Evolutionary conservation across 2,329 filamentous ascomycete genomes (phyloP), one percentile per base, ranked within the genome.

Genomic region (Dryadomyces quercus-mongolicae): DNA sequence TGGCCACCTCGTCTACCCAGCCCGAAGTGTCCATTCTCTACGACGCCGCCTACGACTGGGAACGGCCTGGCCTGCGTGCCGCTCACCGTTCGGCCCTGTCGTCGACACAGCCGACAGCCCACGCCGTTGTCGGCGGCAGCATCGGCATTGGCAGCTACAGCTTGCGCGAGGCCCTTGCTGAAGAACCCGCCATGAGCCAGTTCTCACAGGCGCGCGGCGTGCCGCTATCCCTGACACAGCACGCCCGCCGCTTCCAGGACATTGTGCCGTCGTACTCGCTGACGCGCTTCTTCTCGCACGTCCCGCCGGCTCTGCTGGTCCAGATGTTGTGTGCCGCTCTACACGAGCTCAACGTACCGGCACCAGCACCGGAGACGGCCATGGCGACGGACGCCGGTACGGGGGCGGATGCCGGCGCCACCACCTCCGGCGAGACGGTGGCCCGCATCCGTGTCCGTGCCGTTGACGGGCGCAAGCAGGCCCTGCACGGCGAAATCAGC

Each of bases 201-300:
- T 97, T 97, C 75, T 86, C 87, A 5, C 77, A 84, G 51, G 82
- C 77, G 3, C 90, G 88, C 0, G 80, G 84, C 6, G 84, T 95
- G 0, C 88, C 91, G 1, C 72, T 95, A 57, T 88, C 82, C 47
- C 78, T 94, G 44, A 98, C 93, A 1, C 93, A 98, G 68, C 85
- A 86, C 58, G 93, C 93, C 3, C 86, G 86, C 34, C 82, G 80
- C 47, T 98, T 97, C 75, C 81, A 81, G 59, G 93, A 98, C 66
- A 94, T 98, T 62, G 82, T 96, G 46, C 94, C 93, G 0, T 76
- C 86, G 8, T 87, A 94, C 66, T 83, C 87, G 0, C 80, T 98
- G 58, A 92, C 92, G 7, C 86, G 91, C 55, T 98, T 98, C 76
- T 91, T 93, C 70, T 96, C 91, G 0, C 80, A 85, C 51, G 83